Percentiles rank a stretch among this genome's conserved stretches.
phyloP scores from a whole-genome alignment of 2,329 filamentous ascomycete species.

The Eutypa lata region DNA sequence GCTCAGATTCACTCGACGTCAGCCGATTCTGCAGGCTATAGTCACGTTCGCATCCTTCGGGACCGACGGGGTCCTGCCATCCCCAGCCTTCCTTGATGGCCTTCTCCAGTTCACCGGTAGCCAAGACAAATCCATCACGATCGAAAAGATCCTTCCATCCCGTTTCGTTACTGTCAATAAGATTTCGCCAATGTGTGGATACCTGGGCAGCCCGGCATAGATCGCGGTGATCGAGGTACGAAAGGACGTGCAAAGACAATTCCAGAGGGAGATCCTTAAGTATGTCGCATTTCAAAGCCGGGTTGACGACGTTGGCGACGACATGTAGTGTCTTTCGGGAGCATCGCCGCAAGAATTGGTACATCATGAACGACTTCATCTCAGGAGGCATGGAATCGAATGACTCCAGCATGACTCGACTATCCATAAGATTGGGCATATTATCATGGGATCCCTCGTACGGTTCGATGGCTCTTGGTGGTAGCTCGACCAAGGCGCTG shows the following conservation, averaged over 20 bases:
- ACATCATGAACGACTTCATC: slow-evolving; percentile 95
- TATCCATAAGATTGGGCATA: slow-evolving; percentile 61
- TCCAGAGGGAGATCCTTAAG: slow-evolving; percentile 80
- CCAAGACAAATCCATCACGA: slow-evolving; percentile 73
- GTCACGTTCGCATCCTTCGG: slow-evolving; percentile 76
- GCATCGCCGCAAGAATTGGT: slow-evolving; percentile 86
- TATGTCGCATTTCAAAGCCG: slow-evolving; percentile 92
- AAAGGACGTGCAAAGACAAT: slow-evolving; percentile 81
- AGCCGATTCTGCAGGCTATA: slow-evolving; percentile 59
- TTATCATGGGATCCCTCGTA: slow-evolving; percentile 25
- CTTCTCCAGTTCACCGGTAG: slow-evolving; percentile 77
- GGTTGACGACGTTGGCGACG: slow-evolving; percentile 87
- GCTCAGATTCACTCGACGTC: slow-evolving; percentile 51
- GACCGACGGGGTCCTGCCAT: slow-evolving; percentile 83
- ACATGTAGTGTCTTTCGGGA: slow-evolving; percentile 85
- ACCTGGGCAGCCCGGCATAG: slow-evolving; percentile 90
- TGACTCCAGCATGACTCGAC: slow-evolving; percentile 80
- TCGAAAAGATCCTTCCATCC: slow-evolving; percentile 95
- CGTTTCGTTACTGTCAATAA: slow-evolving; percentile 89
- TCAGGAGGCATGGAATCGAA: slow-evolving; percentile 90
- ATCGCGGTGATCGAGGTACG: slow-evolving; percentile 80
- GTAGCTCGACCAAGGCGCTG: slow-evolving; percentile 19
- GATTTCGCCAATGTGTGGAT: slow-evolving; percentile 87
- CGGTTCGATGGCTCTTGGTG: slow-evolving; percentile 18
- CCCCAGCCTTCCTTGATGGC: slow-evolving; percentile 94